phyloP scores from a whole-genome alignment of 176 grass and related monocot genomes.

The Pontederia crassipes region DNA sequence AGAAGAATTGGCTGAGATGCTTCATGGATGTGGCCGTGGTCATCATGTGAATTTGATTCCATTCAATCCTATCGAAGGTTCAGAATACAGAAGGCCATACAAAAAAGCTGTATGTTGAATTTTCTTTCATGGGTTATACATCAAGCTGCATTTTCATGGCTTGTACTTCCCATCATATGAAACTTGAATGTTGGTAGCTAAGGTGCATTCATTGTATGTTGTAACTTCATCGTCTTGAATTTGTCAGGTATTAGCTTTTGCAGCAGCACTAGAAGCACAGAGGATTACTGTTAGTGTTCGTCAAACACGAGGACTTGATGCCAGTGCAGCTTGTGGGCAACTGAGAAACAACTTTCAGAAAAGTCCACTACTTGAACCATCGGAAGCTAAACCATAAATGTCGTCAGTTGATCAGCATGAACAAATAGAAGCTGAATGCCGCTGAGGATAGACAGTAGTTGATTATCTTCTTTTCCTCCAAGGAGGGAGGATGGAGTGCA shows the following conservation, averaged over 20 bases:
- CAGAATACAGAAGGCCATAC: constrained; percentile 88
- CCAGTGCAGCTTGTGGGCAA: constrained; percentile 88
- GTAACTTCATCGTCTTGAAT: neutral
- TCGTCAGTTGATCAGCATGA: constrained; percentile 21
- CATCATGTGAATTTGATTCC: constrained; percentile 97
- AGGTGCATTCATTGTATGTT: neutral
- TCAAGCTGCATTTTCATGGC: neutral
- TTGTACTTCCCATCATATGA: neutral
- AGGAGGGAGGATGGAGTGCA: no score
- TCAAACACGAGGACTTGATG: constrained; percentile 85
- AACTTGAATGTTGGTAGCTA: neutral
- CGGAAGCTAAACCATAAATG: constrained; percentile 15
- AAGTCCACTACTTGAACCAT: constrained; percentile 39
- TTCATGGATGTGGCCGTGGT: constrained; percentile 48
- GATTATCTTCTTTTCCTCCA: no score
- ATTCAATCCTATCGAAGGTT: constrained; percentile 86
- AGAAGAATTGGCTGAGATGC: constrained; percentile 51
- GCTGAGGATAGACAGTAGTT: neutral
- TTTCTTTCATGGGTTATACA: neutral
- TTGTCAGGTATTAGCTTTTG: constrained; percentile 61
- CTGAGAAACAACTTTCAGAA: constrained; percentile 87
- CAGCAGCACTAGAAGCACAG: constrained; percentile 45
- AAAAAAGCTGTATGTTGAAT: constrained; percentile 58
- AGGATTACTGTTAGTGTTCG: constrained; percentile 76
- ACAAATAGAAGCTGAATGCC: neutral